Evolutionary conservation across 2,329 filamentous ascomycete species (phyloP), one percentile per base, ranked within the genome.

Genomic region (Ceratocystis harringtonii): DNA sequence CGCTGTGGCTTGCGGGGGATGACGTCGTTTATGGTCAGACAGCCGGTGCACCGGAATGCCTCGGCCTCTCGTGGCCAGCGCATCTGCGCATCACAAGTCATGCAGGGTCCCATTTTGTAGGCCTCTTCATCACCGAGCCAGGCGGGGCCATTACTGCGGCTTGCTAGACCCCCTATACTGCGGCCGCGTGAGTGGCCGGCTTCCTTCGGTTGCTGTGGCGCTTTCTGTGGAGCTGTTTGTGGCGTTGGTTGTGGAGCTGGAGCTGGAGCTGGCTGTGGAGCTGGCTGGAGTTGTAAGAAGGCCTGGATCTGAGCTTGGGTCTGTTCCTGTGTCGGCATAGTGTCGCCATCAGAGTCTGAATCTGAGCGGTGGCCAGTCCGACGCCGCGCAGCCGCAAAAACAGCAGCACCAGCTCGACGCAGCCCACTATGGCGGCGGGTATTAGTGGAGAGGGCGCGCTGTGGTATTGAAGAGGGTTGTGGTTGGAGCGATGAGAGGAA

Each of bases 11-110:
- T 36, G 44, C 64, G 67, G 12, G 73, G 71, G 41, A 72, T 72
- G 63, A 95, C 74, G 72, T 95, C 90, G 72, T 95, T 95, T 72
- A 96, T 85, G 19, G 88, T 94, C 71, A 89, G 77, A 74, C 91
- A 96, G 65, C 89, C 87, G 52, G 88, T 88, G 74, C 91, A 96
- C 70, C 90, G 83, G 74, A 94, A 95, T 45, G 87, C 82, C 44
- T 82, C 82, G 68, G 91, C 76, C 64, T 86, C 83, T 68, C 81
- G 83, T 1, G 90, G 90, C 86, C 90, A 95, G 66, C 87, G 82
- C 69, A 95, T 86, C 65, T 85, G 83, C 65, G 87, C 88, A 70
- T 87, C 88, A 74, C 91, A 96, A 43, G 90, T 92, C 83, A 92
- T 91, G 73, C 91, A 96, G 70, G 84, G 85, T 25, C 89, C 88